These are phyloP conservation scores for Solanum chacoense DNA, from an alignment of 305 asterid species.

Conservation along the genomic window DNA sequence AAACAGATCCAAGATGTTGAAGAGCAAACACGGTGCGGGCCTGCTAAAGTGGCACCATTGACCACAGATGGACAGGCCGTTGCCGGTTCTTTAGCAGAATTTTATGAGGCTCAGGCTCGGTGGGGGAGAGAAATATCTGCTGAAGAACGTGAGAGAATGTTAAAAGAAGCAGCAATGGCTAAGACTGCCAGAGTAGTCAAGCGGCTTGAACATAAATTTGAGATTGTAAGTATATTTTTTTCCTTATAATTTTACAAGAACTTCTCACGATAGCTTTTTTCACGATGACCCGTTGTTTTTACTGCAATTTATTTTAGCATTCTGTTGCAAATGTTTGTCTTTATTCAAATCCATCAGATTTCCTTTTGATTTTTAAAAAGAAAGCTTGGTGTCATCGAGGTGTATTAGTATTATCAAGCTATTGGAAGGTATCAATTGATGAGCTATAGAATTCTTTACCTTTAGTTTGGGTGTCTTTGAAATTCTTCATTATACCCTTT, in stretches of 20 bases:
- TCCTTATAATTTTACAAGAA: background rate
- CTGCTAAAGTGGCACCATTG: constrained; percentile 18
- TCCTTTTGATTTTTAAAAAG: background rate
- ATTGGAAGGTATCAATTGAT: background rate
- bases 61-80: constrained; percentile 44
- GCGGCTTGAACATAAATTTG: constrained; percentile 76
- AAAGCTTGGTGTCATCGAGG: background rate
- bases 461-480: background rate
- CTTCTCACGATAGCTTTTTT: background rate
- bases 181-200: constrained; percentile 53
- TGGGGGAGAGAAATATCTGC: constrained; percentile 76
- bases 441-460: background rate
- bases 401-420: background rate
- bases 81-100: constrained; percentile 90
- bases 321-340: background rate
- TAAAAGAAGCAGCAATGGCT: constrained; percentile 64
- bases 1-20: constrained; percentile 81
- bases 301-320: background rate
- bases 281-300: background rate
- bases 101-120: constrained; percentile 85
- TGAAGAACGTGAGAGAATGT: constrained; percentile 73
- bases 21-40: constrained; percentile 55
- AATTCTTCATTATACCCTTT: background rate
- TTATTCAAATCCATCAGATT: background rate
- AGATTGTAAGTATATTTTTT: constrained; percentile 50